Conservation (phyloP, 1,284 basidiomycete species). For the Marasmius oreades region DNA sequence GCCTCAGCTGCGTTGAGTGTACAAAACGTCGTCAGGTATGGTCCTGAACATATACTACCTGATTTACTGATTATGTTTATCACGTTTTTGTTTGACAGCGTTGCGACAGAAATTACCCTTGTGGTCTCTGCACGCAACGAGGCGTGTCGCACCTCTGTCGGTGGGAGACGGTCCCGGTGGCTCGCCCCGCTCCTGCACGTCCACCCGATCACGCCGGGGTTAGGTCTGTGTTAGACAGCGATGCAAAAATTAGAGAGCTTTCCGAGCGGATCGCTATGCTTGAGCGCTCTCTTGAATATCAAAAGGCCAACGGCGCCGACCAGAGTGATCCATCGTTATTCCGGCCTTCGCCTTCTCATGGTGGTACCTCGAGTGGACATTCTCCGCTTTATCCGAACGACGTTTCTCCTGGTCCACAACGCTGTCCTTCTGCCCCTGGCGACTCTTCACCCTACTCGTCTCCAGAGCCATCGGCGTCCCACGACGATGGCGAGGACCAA, state of each 20-base stretch:
- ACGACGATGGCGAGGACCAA: slow-evolving; percentile 14
- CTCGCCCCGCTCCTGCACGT: slow-evolving; percentile 44
- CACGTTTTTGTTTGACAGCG: slow-evolving; percentile 31
- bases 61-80: background rate
- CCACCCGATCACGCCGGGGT: slow-evolving; percentile 30
- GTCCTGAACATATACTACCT: background rate
- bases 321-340: slow-evolving; percentile 16
- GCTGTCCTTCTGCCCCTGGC: slow-evolving; percentile 14
- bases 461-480: slow-evolving; percentile 16
- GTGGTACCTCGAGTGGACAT: background rate
- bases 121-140: slow-evolving; percentile 45
- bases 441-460: slow-evolving; percentile 20
- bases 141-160: slow-evolving; percentile 50
- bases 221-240: slow-evolving; percentile 17
- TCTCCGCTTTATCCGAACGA: background rate
- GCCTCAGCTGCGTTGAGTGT: slow-evolving; percentile 54
- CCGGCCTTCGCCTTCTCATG: background rate
- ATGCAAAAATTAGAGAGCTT: slow-evolving; percentile 35
- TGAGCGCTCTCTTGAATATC: slow-evolving; percentile 35
- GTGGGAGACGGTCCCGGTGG: slow-evolving; percentile 48
- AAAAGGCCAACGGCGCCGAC: slow-evolving; percentile 15
- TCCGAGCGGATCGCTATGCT: slow-evolving; percentile 37
- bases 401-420: background rate
- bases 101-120: slow-evolving; percentile 53
- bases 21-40: slow-evolving; percentile 51